A percentile compares a stretch with the other conserved stretches of the same genome.
Conservation (phyloP, 225 moss, liverwort and hornwort species). For the Physcomitrellopsis africana region DNA sequence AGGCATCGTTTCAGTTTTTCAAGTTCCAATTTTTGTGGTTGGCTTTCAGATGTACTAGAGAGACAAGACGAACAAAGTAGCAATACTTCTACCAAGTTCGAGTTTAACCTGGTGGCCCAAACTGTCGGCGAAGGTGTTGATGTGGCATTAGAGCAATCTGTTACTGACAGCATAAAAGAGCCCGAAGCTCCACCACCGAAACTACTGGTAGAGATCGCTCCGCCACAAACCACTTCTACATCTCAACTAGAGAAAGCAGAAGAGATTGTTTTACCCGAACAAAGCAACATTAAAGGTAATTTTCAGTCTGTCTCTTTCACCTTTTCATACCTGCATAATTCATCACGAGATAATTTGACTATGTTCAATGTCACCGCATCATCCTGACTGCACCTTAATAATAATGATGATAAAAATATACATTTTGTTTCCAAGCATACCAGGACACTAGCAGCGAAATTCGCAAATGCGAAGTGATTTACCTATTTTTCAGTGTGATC, state of each 20-base stretch:
- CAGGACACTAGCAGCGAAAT: too few species aligned
- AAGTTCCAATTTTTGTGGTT: neutral
- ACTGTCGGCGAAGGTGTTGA: conserved; percentile 9
- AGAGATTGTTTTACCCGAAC: neutral
- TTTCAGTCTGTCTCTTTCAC: neutral
- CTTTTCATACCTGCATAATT: neutral
- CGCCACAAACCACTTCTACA: conserved; percentile 2
- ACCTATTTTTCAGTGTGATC: too few species aligned
- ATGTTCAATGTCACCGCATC: too few species aligned
- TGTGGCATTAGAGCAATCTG: conserved; percentile 19
- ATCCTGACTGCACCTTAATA: too few species aligned
- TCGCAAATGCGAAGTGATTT: too few species aligned
- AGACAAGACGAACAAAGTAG: conserved; percentile 20
- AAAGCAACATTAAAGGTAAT: neutral
- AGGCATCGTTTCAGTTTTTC: neutral
- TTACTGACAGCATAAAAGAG: conserved; percentile 24
- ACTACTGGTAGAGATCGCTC: conserved; percentile 11
- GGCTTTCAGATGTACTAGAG: conserved; percentile 31
- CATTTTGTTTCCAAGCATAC: too few species aligned
- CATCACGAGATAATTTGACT: neutral
- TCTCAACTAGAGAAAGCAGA: conserved; percentile 4
- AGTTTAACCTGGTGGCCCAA: conserved; percentile 29
- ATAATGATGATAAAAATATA: too few species aligned
- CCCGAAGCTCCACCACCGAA: conserved; percentile 22
- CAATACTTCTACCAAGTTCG: conserved; percentile 29